These are phyloP conservation scores for Helicocarpus griseus DNA, from an alignment of 2,329 filamentous ascomycete genomes.

Conservation along the genomic window DNA sequence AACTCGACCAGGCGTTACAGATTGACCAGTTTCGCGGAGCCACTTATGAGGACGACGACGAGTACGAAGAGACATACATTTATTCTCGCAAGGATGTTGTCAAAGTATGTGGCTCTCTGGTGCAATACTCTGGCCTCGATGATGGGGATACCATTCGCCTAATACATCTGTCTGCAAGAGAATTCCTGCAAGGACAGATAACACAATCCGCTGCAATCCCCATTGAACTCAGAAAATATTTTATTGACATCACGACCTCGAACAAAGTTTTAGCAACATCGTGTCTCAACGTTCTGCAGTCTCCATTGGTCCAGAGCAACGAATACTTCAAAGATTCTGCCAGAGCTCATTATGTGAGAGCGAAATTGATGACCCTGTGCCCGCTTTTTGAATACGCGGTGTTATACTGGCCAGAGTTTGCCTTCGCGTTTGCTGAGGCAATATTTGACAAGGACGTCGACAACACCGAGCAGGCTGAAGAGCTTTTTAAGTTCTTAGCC, in stretches of 20 bases:
- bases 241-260: background rate
- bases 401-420: constrained; percentile 6
- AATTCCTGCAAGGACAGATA: constrained; percentile 5
- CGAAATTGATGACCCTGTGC: background rate
- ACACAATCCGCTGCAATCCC: background rate
- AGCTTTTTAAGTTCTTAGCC: constrained; percentile 3
- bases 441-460: background rate
- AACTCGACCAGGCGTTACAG: constrained; percentile 5
- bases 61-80: constrained; percentile 3
- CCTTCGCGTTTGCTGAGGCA: background rate
- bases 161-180: constrained; percentile 6
- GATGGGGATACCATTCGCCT: constrained; percentile 8
- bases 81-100: constrained; percentile 8
- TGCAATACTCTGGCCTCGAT: constrained; percentile 6
- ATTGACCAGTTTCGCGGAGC: constrained; percentile 1
- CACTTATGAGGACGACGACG: constrained; percentile 5
- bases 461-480: background rate
- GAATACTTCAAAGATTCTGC: constrained; percentile 1
- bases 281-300: constrained; percentile 3
- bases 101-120: constrained; percentile 5
- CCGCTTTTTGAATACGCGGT: constrained; percentile 6
- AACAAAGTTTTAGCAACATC: constrained; percentile 2
- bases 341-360: background rate
- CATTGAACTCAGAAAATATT: background rate
- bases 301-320: background rate